Base-by-base conservation (phyloP, 345 rosid species). In the Lepidium aucheri region DNA sequence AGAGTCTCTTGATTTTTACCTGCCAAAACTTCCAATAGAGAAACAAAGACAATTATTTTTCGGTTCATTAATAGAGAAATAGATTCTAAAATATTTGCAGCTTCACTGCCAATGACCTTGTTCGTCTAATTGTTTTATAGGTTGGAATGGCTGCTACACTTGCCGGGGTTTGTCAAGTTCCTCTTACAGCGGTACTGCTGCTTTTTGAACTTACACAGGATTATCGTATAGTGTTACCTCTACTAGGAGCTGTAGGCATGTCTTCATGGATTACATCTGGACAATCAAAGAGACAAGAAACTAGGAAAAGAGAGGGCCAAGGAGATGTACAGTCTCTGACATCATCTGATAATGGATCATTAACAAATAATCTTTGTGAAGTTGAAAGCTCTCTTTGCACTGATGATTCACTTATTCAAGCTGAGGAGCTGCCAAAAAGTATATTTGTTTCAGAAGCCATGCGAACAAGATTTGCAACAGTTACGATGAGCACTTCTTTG, bases 121-220 rank as follows among this genome's bases (percentile, higher is more conserved):
- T 15, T 43, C 4, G 20, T 36, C 56, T 52, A 26, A 51, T 74
- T 67, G 65, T 69, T 41, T 53, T 61, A 79, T 85, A 89, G 98
- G 98, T 92, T 53, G 97, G 98, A 63, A 92, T 92, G 98, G 98
- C 98, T 61, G 96, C 98, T 72, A 89, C 96, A 56, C 95, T 92
- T 70, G 96, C 97, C 9, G 98, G 98, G 67, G 98, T 92, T 50
- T 92, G 98, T 76, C 95, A 92, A 73, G 98, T 92, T 57, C 97
- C 98, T 67, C 98, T 92, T 73, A 92, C 98, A 44, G 75, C 98
- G 1, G 98, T 89, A 53, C 73, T 92, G 61, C 77, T 89, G 70
- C 91, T 92, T 44, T 92, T 92, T 69, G 98, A 92, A 62, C 82
- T 92, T 59, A 89, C 97, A 42, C 98, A 87, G 65, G 98, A 92